Evolutionary conservation across 805 yeast species (phyloP), one percentile per base, ranked within the genome.

Genomic region (Kodamaea leandrae): DNA sequence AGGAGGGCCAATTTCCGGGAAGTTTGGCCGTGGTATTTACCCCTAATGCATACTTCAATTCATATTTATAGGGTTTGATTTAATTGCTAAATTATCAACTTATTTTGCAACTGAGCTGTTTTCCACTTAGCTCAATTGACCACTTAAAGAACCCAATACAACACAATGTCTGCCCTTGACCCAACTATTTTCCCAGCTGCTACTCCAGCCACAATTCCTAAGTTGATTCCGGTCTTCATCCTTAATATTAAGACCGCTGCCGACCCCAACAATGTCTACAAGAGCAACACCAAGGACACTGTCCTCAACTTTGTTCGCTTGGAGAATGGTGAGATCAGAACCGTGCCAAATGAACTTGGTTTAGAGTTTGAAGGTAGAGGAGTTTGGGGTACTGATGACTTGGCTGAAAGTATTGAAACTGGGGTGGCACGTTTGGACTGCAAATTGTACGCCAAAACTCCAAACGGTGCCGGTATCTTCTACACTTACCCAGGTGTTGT

Each of bases 401-500:
- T 80, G 50, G 64, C 66, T 15, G 51, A 57, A 20, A 54, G 57
- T 26, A 51, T 61, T n/a, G 54, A 53, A 12, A 50, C 58, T 4
- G 51, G 50, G 4, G 46, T 54, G 18, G 42, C 61, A 8, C 52
- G 52, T n/a, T 61, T 78, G 49, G 79, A 77, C 49, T 78, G 83
- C 54, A 68, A 67, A 38, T 43, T 78, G 39, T 75, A 64, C 48
- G 68, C 77, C 23, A 71, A 65, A 44, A 66, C 76, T 15, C 63
- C 64, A 5, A 61, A 57, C 29, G 82, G 76, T 4, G 52, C 61
- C 3, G 73, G 71, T 13, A 61, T 71, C 4, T 64, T 60, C 43
- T 50, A 75, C 41, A 59, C 60, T 33, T 80, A 79, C 56, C 52
- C 66, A 4, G 86, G 86, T 27, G 67, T 75, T 30, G 66, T 72